A percentile compares a stretch with the other conserved stretches of the same genome.
Evolutionary conservation across 768 basidiomycete genomes (phyloP).

Genomic region (Nevesoporus exiguus): DNA sequence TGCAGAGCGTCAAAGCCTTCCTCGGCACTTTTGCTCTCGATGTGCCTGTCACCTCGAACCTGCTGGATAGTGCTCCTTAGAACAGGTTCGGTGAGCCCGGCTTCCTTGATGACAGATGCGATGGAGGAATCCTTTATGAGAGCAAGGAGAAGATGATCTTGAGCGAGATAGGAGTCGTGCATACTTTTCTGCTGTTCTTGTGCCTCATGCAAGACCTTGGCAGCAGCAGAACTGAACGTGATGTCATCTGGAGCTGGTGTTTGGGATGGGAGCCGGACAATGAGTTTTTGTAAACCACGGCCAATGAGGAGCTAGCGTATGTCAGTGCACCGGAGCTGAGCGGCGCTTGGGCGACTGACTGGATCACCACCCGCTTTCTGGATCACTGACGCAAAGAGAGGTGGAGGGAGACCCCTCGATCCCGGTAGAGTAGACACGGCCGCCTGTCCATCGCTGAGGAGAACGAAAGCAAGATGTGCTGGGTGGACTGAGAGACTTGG

Average conservation of each 20-base stretch:
- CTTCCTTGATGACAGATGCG: conserved; percentile 68
- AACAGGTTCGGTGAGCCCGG: conserved; percentile 63
- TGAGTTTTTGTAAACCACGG: conserved; percentile 68
- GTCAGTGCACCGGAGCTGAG: neutral
- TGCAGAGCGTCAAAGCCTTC: conserved; percentile 89
- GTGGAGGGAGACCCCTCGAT: conserved; percentile 34
- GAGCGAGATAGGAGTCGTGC: conserved; percentile 90
- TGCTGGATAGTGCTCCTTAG: conserved; percentile 77
- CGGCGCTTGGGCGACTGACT: conserved; percentile 38
- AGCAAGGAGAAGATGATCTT: conserved; percentile 87
- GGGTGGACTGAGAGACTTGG: conserved; percentile 58
- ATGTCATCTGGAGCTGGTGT: conserved; percentile 83
- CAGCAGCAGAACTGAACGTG: conserved; percentile 50
- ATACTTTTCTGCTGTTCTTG: conserved; percentile 75
- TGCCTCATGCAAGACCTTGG: conserved; percentile 71
- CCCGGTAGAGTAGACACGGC: conserved; percentile 37
- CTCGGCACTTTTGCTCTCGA: conserved; percentile 85
- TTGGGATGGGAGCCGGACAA: conserved; percentile 82
- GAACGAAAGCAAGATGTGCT: conserved; percentile 74
- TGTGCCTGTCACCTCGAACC: conserved; percentile 75
- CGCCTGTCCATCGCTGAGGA: conserved; percentile 64
- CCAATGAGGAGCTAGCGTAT: conserved; percentile 49
- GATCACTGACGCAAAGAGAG: conserved; percentile 75
- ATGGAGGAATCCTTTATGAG: conserved; percentile 74
- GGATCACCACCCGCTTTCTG: conserved; percentile 84